phyloP scores from a whole-genome alignment of 179 eudicot genomes.

The Spinacia oleracea region DNA sequence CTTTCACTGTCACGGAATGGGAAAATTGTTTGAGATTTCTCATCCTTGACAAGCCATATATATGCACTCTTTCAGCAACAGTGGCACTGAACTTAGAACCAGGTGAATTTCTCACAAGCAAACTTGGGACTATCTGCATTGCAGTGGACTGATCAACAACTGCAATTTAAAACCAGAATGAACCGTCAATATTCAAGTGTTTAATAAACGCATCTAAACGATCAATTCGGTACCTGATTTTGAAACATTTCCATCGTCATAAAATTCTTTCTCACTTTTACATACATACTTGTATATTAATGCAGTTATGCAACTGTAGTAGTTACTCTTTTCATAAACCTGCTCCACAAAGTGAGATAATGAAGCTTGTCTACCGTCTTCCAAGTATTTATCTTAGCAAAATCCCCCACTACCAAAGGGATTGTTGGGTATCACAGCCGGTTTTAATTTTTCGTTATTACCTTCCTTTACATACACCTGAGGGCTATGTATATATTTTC shows the following conservation, averaged over 20 bases:
- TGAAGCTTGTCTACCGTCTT: background rate
- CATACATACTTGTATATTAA: background rate
- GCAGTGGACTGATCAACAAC: conserved; percentile 48
- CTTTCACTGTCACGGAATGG: conserved; percentile 63
- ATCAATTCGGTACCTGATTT: background rate
- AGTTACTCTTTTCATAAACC: background rate
- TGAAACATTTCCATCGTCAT: background rate
- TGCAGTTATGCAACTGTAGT: background rate
- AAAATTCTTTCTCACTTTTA: background rate
- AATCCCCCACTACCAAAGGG: background rate
- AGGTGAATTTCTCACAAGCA: conserved; percentile 60
- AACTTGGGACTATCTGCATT: conserved; percentile 51
- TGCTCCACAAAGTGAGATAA: background rate
- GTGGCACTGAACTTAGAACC: conserved; percentile 58
- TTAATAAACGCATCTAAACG: background rate
- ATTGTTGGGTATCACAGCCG: too few relatives aligned
- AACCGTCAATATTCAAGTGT: conserved; percentile 17
- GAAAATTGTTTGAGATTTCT: conserved; percentile 58
- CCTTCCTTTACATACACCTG: too few relatives aligned
- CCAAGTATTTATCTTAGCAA: background rate
- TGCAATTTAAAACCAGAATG: conserved; percentile 32
- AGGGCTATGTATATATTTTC: too few relatives aligned
- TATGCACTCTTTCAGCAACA: conserved; percentile 63
- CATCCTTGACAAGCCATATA: conserved; percentile 71
- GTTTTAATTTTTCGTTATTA: too few relatives aligned